Base-by-base conservation (phyloP, 352 stramenopile genomes). In the Peronospora farinosa region DNA sequence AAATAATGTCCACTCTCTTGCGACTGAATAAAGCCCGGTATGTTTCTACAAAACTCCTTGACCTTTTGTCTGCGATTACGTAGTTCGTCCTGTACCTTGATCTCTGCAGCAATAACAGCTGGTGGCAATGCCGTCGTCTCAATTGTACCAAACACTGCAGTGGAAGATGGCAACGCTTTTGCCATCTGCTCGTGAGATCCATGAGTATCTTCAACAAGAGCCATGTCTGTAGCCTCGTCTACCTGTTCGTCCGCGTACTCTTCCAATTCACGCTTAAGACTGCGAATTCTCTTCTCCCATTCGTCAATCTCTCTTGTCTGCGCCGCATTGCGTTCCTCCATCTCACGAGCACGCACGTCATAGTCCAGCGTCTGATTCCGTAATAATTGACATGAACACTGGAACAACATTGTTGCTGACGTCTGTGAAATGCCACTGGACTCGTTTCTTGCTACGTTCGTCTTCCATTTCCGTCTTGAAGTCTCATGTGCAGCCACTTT, bases 341-440 rank as follows among this genome's bases (percentile, higher is more conserved):
- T 37, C 16, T 83, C 67, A 0, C 57, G 42, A 7, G 51, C 58
- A 7, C 68, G 76, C 11, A 80, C 59, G 15, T 85, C 67, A 19
- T 65, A 67, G 16, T 84, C 72, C 28, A 87, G 43, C 16, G 36
- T 40, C 38, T 75, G 64, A 5, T 59, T 56, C 9, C 61, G 44
- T 17, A 85, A 40, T 13, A 77, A 32, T 19, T 58, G 57, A 12
- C 64, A 72, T 25, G 69, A 68, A 36, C 66, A 78, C 19, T 61
- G 50, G 37, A 85, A 74, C 10, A 87, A 31, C 49, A 74, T 66
- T 19, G 54, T 32, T 0, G 69, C 55, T n/a, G 73, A 58, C 8
- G 56, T 38, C 37, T 63, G 50, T 23, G 62, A 63, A 15, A 63
- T 62, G 8, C 28, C 43, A 17, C 13, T 37, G 12, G 12, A 37